These are phyloP conservation scores for Ceratocystis albifundus DNA, from an alignment of 2,329 filamentous ascomycete genomes.

Conservation along the genomic window DNA sequence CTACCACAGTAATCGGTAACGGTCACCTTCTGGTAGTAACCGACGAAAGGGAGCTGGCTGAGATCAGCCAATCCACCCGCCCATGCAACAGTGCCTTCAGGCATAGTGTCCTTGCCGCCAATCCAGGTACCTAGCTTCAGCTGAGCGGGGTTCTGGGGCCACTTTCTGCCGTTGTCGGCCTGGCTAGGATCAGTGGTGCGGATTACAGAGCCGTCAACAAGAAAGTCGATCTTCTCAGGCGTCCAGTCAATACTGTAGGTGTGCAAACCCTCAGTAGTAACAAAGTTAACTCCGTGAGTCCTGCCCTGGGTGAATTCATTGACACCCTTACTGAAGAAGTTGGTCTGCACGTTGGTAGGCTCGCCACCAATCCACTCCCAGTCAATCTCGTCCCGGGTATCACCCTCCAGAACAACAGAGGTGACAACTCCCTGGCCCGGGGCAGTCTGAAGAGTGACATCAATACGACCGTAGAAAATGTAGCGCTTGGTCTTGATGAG, in stretches of 20 bases:
- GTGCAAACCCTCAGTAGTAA: conserved; percentile 38
- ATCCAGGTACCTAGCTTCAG: conserved; percentile 51
- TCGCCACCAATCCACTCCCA: conserved; percentile 64
- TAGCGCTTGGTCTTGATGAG: conserved; percentile 61
- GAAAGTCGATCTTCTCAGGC: conserved; percentile 45
- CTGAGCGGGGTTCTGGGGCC: conserved; percentile 59
- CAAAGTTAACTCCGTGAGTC: conserved; percentile 36
- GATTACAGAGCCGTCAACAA: conserved; percentile 41
- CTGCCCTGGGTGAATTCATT: conserved; percentile 43
- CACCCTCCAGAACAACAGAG: conserved; percentile 63
- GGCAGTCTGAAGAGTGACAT: conserved; percentile 58
- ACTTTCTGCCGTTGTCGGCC: conserved; percentile 36
- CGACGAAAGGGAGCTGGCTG: conserved; percentile 41
- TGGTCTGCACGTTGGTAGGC: conserved; percentile 59
- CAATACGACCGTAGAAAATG: conserved; percentile 73
- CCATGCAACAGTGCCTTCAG: conserved; percentile 53
- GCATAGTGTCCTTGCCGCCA: conserved; percentile 37
- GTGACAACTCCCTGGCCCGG: conserved; percentile 66
- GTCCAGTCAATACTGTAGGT: conserved; percentile 62
- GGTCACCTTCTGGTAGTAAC: conserved; percentile 46
- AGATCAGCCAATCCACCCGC: conserved; percentile 54
- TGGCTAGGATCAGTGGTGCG: conserved; percentile 39
- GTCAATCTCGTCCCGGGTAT: conserved; percentile 62
- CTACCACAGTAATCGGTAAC: conserved; percentile 46
- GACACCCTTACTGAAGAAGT: conserved; percentile 64